Evolutionary conservation across 139 green algal genomes (phyloP).

Genomic region (Chlamydomonas incerta): DNA sequence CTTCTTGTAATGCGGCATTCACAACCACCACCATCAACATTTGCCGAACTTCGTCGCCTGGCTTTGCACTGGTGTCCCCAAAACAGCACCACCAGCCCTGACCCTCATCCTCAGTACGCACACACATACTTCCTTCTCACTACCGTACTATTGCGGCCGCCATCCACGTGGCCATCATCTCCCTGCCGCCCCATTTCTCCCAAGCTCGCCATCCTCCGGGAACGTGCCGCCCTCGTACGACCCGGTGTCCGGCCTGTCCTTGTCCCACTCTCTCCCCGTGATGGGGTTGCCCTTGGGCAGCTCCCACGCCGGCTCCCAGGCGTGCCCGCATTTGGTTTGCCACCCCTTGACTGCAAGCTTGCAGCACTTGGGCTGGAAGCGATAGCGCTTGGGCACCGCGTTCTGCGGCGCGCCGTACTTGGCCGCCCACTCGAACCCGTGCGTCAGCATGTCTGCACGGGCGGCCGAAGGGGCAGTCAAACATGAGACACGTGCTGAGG

Average conservation of each 20-base stretch:
- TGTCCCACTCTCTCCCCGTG: conserved; percentile 52
- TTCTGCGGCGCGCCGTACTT: conserved; percentile 56
- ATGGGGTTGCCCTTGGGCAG: conserved; percentile 52
- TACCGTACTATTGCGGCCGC: no score
- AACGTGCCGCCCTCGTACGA: conserved; percentile 45
- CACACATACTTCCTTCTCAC: no score
- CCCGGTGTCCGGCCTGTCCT: conserved; percentile 48
- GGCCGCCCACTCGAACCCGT: conserved; percentile 55
- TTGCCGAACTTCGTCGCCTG: no score
- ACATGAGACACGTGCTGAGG: no score
- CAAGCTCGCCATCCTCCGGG: neutral
- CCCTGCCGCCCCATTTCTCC: no score
- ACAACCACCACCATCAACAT: no score
- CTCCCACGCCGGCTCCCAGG: conserved; percentile 30
- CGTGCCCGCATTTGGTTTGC: conserved; percentile 15
- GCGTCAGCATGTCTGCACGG: conserved; percentile 50
- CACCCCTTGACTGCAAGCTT: neutral
- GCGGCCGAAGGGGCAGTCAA: no score
- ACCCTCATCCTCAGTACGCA: no score
- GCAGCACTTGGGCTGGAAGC: conserved; percentile 57
- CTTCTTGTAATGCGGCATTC: no score
- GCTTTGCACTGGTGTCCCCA: no score
- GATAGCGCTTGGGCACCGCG: conserved; percentile 41
- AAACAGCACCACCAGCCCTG: no score
- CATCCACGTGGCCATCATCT: no score